Evolutionary conservation across 139 green algal species (phyloP), one percentile per base, ranked within the genome.

Genomic region (Limnomonas spitsbergensis): DNA sequence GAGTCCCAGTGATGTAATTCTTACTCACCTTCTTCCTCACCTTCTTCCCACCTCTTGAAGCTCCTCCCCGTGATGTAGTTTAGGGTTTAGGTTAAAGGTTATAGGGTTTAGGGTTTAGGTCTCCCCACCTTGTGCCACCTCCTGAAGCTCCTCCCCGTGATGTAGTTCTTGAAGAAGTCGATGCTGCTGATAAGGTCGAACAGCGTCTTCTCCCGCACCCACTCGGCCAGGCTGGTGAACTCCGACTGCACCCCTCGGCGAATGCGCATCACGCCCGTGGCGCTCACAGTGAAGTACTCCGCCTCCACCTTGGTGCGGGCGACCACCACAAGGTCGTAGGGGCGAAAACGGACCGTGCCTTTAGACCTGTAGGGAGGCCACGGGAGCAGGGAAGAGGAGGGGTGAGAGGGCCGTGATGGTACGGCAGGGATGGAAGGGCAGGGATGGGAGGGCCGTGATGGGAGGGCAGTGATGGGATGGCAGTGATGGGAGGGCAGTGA

Each of bases 281-380:
- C 88, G 29, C 76, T 88, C n/a, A 96, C 78, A 0, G 87, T 94
- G 82, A 91, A 94, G 87, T 96, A 92, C 84, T 94, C 90, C 1
- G 67, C 7, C 0, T 84, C 77, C 38, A 86, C 78, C 31, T 88
- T 83, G 40, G 91, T 80, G 0, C 87, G 77, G 3, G 70, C 66
- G 2, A 92, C 87, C 4, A 94, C 90, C 36, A 90, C 38, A 37
- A 96, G 77, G 75, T 94, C 87, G 76, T 94, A 96, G 0, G 92
- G 90, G 35, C 89, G 73, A 84, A 90, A 92, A 2, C 86, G 79
- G 1, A 89, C 36, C 1, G 77, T 81, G 66, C 81, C 83, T 26
- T 83, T 80, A 20, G 85, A 82, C 69, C 84, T 90, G 84, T 14
- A 61, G 47, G 47, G 47, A 29, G 14, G 20, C 20, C 47, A 61